These are phyloP conservation scores for Bertia moriformis DNA, from an alignment of 2,329 filamentous ascomycete genomes.

Conservation along the genomic window DNA sequence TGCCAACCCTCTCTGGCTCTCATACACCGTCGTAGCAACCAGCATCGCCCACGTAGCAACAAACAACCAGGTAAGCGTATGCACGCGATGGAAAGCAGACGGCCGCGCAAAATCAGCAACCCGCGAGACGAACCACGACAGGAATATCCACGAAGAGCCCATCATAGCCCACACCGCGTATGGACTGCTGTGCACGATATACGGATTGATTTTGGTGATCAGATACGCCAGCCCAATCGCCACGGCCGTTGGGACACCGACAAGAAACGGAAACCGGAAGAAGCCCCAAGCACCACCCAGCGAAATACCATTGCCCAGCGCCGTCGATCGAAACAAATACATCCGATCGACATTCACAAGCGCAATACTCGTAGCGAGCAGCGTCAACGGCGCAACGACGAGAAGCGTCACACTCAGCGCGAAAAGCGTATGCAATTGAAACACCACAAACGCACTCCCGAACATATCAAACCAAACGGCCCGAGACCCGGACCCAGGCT, in stretches of 20 bases:
- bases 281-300: slow-evolving; percentile 57
- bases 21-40: slow-evolving; percentile 59
- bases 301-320: slow-evolving; percentile 36
- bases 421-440: slow-evolving; percentile 71
- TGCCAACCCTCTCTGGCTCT: slow-evolving; percentile 26
- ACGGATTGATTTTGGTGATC: slow-evolving; percentile 69
- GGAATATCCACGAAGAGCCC: slow-evolving; percentile 63
- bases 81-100: slow-evolving; percentile 72
- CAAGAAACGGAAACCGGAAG: slow-evolving; percentile 67
- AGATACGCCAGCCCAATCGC: slow-evolving; percentile 62
- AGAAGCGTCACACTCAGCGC: slow-evolving; percentile 74
- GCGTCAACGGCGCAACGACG: slow-evolving; percentile 60
- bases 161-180: slow-evolving; percentile 86
- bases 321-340: slow-evolving; percentile 51
- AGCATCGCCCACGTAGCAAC: slow-evolving; percentile 58
- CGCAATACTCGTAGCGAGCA: slow-evolving; percentile 55
- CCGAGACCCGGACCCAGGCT: slow-evolving; percentile 48
- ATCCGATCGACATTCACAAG: slow-evolving; percentile 65
- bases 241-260: slow-evolving; percentile 52
- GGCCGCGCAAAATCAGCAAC: slow-evolving; percentile 69
- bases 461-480: slow-evolving; percentile 94
- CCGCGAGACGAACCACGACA: slow-evolving; percentile 70
- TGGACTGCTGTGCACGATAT: slow-evolving; percentile 78
- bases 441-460: slow-evolving; percentile 63
- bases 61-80: slow-evolving; percentile 75